Base-by-base conservation (phyloP, 176 grass and related monocot species). In the Oryza brachyantha region DNA sequence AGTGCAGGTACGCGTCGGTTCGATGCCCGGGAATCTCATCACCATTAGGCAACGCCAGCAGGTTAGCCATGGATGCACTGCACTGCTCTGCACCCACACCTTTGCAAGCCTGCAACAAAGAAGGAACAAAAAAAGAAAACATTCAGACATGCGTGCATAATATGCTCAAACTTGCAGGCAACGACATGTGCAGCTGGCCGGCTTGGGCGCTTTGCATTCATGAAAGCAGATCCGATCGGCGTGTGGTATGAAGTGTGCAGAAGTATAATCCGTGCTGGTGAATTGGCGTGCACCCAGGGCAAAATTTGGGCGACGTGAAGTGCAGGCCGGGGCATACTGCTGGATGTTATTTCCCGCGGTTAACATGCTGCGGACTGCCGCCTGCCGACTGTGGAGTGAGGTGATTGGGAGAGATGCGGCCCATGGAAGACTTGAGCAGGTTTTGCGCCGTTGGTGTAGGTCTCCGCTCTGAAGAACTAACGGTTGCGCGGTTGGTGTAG, bases 111-210 rank as follows among this genome's bases (percentile, higher is more conserved):
- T 7, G 48, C 48, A 17, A 1, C 10, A 45, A 4, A n/a, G n/a
- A n/a, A n/a, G n/a, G n/a, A n/a, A n/a, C n/a, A n/a, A 13, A 19
- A 66, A 45, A 45, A 14, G 14, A 21, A 37, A 16, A 6, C 61
- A 28, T 29, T n/a, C 26, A 45, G 3, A 32, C 4, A 4, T 4
- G 4, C 3, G 5, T 48, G 26, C 41, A 43, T n/a, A n/a, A n/a
- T n/a, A n/a, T 82, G 79, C 36, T 50, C 46, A 88, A 43, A 74
- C 86, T 79, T 88, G 75, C 61, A 68, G 69, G 81, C 69, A 84
- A 79, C 11, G 29, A 34, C 69, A 50, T 57, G n/a, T 0, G 58
- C 79, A 77, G 79, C 79, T 77, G 66, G 42, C 7, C 38, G 5
- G n/a, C 28, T 32, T 5, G 32, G 2, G 48, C 48, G 48, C 48